Evolutionary conservation across 495 filamentous ascomycete species (phyloP), one percentile per base, ranked within the genome.

Genomic region (Aspergillus ellipticus): DNA sequence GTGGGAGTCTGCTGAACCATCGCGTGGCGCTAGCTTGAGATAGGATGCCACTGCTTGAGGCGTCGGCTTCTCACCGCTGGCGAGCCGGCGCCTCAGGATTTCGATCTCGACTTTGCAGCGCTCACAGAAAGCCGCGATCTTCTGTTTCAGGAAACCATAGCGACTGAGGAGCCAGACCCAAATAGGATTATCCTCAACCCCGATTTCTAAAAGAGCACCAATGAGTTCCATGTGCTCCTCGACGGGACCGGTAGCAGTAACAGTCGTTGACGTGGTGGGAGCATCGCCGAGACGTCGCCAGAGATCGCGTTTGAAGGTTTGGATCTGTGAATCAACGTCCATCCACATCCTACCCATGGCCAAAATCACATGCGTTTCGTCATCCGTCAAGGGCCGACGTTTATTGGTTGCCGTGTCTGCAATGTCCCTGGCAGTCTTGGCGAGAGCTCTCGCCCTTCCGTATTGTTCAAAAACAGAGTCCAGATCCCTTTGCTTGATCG

Each of bases 301-400:
- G 3, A 90, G 79, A 57, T 95, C 91, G 6, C 89, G 81, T 66
- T 96, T 97, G 73, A 96, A 96, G 10, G 77, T 70, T 21, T 89
- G 83, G 22, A 96, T 85, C 54, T 93, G 91, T 42, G 86, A 80
- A 35, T 90, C 85, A 3, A 97, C 89, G 70, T 96, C 90, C 58
- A 85, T 79, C 92, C 91, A 96, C 86, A 97, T 93, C n/a, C 91
- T 85, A 6, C 89, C 92, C 28, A 91, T 92, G 16, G 96, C 80
- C 35, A 98, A 73, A 56, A 97, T 86, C 42, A 89, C 86, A 65
- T 95, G 87, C 16, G 89, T 81, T 63, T 97, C 85, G 28, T 81
- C 75, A 63, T 98, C 93, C 13, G 79, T 78, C 19, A 89, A 73
- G 48, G 77, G 69, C 39, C 66, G 66, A 31, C 58, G 66, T 43